Evolutionary conservation across 2,329 filamentous ascomycete species (phyloP).

Genomic region (Thielaviopsis punctulata): DNA sequence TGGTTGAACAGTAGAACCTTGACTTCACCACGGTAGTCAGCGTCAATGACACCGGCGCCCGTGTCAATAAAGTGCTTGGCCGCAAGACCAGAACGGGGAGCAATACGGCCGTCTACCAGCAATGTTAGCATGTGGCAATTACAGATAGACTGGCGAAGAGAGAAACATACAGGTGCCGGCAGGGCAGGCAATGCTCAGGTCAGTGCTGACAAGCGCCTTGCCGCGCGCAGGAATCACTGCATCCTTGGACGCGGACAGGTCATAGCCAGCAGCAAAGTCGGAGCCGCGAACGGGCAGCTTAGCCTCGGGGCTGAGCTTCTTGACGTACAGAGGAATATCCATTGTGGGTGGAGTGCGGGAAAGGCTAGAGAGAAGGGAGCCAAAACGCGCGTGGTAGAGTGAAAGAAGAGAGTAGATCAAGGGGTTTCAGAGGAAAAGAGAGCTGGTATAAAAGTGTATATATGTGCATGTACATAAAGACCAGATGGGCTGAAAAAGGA

Average conservation of each 20-base stretch:
- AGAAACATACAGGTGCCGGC: conserved; percentile 67
- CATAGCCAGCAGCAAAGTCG: conserved; percentile 81
- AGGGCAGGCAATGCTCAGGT: conserved; percentile 79
- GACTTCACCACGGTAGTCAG: conserved; percentile 86
- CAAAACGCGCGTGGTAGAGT: too few species aligned
- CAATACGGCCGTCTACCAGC: conserved; percentile 61
- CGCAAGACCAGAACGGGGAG: conserved; percentile 79
- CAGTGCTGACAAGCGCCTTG: conserved; percentile 76
- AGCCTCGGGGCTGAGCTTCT: conserved; percentile 71
- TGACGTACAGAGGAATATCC: conserved; percentile 50
- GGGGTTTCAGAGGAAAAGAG: too few species aligned
- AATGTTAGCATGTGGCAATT: not conserved
- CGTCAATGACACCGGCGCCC: conserved; percentile 91
- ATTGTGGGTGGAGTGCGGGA: too few species aligned
- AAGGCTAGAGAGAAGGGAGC: too few species aligned
- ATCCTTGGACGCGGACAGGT: conserved; percentile 66
- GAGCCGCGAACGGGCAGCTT: conserved; percentile 75
- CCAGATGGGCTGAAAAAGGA: too few species aligned
- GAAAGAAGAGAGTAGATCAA: too few species aligned
- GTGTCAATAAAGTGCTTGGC: conserved; percentile 93
- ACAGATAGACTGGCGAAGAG: not conserved
- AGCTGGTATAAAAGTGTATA: too few species aligned
- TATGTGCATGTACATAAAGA: too few species aligned
- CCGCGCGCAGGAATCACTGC: conserved; percentile 64
- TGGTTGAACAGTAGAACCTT: conserved; percentile 95